Evolutionary conservation across 2,329 filamentous ascomycete species (phyloP), one percentile per base, ranked within the genome.

Genomic region (Pezicula neosporulosa): DNA sequence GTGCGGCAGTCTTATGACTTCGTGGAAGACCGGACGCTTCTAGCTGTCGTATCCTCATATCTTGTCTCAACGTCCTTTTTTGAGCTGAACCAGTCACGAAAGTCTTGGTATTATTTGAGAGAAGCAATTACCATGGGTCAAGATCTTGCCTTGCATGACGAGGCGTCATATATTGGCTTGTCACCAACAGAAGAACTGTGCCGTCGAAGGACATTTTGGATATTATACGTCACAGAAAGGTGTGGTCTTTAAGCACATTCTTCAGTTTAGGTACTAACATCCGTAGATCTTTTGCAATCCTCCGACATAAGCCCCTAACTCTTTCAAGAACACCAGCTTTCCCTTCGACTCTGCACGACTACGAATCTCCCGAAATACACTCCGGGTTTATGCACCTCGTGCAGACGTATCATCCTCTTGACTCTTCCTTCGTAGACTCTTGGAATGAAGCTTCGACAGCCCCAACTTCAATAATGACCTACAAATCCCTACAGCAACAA

Each of bases 271-370:
- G 16, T 37, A 45, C 50, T 44, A 48, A 30, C 13, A 36, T n/a
- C 15, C 16, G 48, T 49, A 85, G 85, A 56, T 81, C 80, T 5
- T 85, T 83, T 60, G 83, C 82, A 3, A 77, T 86, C 28, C 74
- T 85, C 51, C 76, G 82, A 44, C 83, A 85, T 60, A 81, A 82
- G 50, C 82, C 83, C 1, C 76, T 86, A 33, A 82, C 80, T 0
- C 69, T 86, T 7, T 76, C 82, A 48, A 77, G 81, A 44, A 85
- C 80, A 2, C 82, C 83, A 12, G 73, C 74, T 39, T 69, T 78
- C 4, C 81, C 77, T 2, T 76, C 72, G 59, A 81, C 61, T 64
- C 77, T 65, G 62, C 73, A 79, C 44, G 70, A 74, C 4, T 77
- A 77, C 47, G 82, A 84, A 59, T 68, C 73, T 0, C 69, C 71